phyloP scores from a whole-genome alignment of 768 basidiomycete species.

The Suillus cothurnatus region DNA sequence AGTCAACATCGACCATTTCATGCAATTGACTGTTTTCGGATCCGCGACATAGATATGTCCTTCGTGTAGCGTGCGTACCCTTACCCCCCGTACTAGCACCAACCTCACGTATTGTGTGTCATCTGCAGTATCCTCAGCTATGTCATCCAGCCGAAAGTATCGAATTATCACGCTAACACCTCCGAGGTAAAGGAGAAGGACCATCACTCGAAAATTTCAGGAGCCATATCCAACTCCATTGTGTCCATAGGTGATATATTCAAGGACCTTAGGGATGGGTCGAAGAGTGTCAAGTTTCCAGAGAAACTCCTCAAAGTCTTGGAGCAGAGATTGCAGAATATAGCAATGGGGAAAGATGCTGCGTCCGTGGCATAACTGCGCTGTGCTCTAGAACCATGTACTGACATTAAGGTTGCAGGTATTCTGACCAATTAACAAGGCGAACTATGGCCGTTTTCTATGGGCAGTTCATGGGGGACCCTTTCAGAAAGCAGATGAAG shows the following conservation, averaged over 20 bases:
- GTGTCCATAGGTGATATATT: constrained; percentile 76
- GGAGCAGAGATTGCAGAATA: constrained; percentile 86
- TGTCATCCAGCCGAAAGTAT: constrained; percentile 62
- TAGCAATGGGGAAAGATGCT: constrained; percentile 91
- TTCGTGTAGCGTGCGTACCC: constrained; percentile 78
- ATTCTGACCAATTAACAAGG: constrained; percentile 87
- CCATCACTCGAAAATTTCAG: constrained; percentile 65
- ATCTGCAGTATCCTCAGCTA: constrained; percentile 66
- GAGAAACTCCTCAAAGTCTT: constrained; percentile 92
- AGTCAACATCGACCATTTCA: constrained; percentile 7
- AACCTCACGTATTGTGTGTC: constrained; percentile 14
- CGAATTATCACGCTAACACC: constrained; percentile 30
- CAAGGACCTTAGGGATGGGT: constrained; percentile 75
- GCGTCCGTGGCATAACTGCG: constrained; percentile 55
- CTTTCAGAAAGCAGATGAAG: constrained; percentile 88
- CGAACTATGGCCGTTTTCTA: constrained; percentile 93
- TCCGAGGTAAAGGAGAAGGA: constrained; percentile 58
- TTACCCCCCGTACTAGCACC: constrained; percentile 4
- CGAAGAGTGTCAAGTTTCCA: constrained; percentile 89
- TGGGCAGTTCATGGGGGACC: constrained; percentile 82
- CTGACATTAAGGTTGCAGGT: constrained; percentile 46
- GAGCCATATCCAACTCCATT: constrained; percentile 58
- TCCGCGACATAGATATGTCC: constrained; percentile 58
- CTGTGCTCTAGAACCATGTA: constrained; percentile 11
- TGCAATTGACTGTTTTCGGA: constrained; percentile 15